A percentile compares a stretch with the other conserved stretches of the same genome.
Evolutionary conservation across 345 rosid species (phyloP).

Genomic region (Odontarrhena argentea): DNA sequence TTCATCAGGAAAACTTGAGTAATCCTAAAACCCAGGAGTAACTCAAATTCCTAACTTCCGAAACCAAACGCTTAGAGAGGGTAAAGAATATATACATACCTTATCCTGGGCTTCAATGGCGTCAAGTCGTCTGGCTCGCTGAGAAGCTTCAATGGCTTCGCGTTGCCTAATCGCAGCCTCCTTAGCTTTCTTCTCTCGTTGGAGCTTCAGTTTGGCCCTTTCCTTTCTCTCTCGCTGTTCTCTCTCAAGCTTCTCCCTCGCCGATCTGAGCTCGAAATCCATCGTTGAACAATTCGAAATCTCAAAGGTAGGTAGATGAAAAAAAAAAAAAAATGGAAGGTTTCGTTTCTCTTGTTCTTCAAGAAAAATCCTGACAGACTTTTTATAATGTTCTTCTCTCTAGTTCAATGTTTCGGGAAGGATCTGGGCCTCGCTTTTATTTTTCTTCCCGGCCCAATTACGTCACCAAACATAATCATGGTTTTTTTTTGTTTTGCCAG

Average conservation of each 20-base stretch:
- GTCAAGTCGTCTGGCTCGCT: constrained; percentile 74
- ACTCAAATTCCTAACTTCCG: neutral
- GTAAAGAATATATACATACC: constrained; percentile 41
- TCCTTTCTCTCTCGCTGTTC: constrained; percentile 89
- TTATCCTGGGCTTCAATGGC: constrained; percentile 78
- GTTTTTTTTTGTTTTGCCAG: no score
- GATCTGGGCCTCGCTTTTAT: constrained; percentile 20
- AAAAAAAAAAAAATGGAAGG: neutral
- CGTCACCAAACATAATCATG: no score
- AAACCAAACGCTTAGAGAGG: neutral
- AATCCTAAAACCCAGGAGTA: constrained; percentile 10
- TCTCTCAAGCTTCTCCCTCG: constrained; percentile 86
- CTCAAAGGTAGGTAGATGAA: constrained; percentile 11
- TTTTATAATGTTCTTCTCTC: neutral
- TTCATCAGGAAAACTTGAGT: neutral
- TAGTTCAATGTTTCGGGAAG: neutral
- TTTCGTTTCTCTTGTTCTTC: constrained; percentile 35
- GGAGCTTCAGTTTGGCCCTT: constrained; percentile 64
- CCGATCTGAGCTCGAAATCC: constrained; percentile 95
- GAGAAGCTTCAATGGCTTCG: constrained; percentile 89
- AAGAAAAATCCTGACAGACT: constrained; percentile 11
- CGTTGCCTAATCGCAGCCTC: constrained; percentile 71
- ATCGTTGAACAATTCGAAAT: constrained; percentile 38
- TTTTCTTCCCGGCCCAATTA: no score
- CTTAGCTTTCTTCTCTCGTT: constrained; percentile 71